Base-by-base conservation (phyloP, 176 grass and related monocot genomes). In the Saccharum spontaneum region DNA sequence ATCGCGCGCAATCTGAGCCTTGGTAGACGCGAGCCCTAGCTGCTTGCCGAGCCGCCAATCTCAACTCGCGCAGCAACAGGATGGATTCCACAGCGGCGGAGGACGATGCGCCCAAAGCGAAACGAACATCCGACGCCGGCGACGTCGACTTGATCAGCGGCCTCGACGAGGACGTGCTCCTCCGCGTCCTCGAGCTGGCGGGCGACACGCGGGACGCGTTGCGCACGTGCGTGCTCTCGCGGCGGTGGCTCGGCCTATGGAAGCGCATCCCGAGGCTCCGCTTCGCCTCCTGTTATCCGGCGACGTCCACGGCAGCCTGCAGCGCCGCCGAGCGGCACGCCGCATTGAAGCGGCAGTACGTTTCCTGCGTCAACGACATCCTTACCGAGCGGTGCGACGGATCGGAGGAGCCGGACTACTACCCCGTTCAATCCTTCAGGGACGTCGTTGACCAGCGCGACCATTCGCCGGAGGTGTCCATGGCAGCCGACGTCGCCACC, bases 131-230 rank as follows among this genome's bases (percentile, higher is more conserved):
- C 10, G 14, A 2, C 37, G 55, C 1, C 60, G 60, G 11, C 10
- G 38, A 5, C 22, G 55, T 0, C 38, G 60, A 64, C 59, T 16
- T 20, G 20, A 79, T 65, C 77, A 30, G 59, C 24, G 37, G 37
- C 14, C 59, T 69, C 67, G 67, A 39, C 67, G 67, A 70, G 36
- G 67, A 70, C 67, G 67, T 70, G 67, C 67, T 70, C 37, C 67
- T 39, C 67, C 67, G 67, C 36, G 8, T 70, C 37, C 36, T 70
- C 4, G 68, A 20, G 2, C 18, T 41, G 37, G 18, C 23, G 9
- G 16, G 0, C 20, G 68, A 31, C 36, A 59, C 57, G 36, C 9
- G 5, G 28, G 37, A 79, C 76, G 76, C 8, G 33, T 22, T 12
- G 4, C 75, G 75, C 33, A 20, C 33, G 67, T 36, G 14, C 8